Evolutionary conservation across 495 filamentous ascomycete genomes (phyloP).

Genomic region (Talaromyces thailandensis): DNA sequence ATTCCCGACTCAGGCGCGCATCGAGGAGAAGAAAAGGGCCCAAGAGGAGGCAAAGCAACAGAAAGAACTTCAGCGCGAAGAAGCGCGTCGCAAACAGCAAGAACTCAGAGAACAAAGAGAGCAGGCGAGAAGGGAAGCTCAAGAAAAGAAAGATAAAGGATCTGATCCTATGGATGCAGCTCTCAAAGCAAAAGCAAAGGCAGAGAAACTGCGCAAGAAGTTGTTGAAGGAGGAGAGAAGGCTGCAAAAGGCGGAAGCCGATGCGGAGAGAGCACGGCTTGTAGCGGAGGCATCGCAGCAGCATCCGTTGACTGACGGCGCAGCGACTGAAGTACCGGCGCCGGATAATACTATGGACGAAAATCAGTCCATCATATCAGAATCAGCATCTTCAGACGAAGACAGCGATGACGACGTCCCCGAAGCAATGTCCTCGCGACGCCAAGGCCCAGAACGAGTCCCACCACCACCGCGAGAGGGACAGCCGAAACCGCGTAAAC

Average conservation of each 20-base stretch:
- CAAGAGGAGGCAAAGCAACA: slow-evolving; percentile 33
- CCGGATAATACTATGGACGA: slow-evolving; percentile 1
- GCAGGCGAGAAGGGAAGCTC: slow-evolving; percentile 14
- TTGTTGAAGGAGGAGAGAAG: slow-evolving; percentile 39
- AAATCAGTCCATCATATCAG: slow-evolving; percentile 23
- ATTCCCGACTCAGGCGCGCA: slow-evolving; percentile 64
- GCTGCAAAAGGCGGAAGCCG: slow-evolving; percentile 38
- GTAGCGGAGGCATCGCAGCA: slow-evolving; percentile 27
- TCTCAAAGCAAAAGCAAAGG: slow-evolving; percentile 36
- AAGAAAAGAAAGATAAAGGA: slow-evolving; percentile 19
- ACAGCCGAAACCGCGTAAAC: slow-evolving; percentile 19
- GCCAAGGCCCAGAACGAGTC: slow-evolving; percentile 31
- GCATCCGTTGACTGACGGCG: not conserved
- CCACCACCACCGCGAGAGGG: slow-evolving; percentile 30
- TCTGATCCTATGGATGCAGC: slow-evolving; percentile 27
- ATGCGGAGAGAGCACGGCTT: slow-evolving; percentile 32
- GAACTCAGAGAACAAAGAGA: slow-evolving; percentile 18
- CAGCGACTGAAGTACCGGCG: not conserved
- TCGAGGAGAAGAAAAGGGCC: slow-evolving; percentile 39
- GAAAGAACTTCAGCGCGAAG: slow-evolving; percentile 18
- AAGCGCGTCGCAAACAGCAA: slow-evolving; percentile 21
- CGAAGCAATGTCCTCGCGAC: slow-evolving; percentile 31
- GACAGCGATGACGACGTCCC: slow-evolving; percentile 34
- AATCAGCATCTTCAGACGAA: slow-evolving; percentile 11
- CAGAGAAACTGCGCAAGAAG: slow-evolving; percentile 39